These are phyloP conservation scores for Entomortierella chlamydospora DNA, from an alignment of 192 early-diverging fungal genomes.

Conservation along the genomic window DNA sequence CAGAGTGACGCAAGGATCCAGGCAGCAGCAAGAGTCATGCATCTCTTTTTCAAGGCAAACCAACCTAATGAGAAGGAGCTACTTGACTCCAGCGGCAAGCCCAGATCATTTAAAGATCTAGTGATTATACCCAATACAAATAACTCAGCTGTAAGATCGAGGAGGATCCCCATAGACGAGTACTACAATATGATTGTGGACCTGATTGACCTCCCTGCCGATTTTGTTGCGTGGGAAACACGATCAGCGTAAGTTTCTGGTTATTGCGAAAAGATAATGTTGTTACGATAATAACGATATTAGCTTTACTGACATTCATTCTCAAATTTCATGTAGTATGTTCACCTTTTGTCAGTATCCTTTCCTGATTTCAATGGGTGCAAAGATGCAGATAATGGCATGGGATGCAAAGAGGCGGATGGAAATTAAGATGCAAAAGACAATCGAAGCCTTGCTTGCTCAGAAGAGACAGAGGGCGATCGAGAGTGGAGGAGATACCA, in stretches of 20 bases:
- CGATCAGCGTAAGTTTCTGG: conserved; percentile 56
- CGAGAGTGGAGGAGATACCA: conserved; percentile 25
- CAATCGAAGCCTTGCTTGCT: conserved; percentile 35
- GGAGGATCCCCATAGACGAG: conserved; percentile 73
- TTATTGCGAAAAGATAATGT: too few relatives aligned
- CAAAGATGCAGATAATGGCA: conserved; percentile 83
- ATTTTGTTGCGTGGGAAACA: conserved; percentile 82
- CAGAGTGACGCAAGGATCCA: conserved; percentile 88
- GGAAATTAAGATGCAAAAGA: conserved; percentile 72
- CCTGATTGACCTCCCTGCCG: conserved; percentile 74
- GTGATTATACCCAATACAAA: conserved; percentile 21
- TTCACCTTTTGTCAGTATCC: conserved; percentile 91
- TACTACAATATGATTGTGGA: conserved; percentile 91
- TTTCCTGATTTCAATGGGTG: conserved; percentile 78
- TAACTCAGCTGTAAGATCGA: conserved; percentile 78
- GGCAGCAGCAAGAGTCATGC: conserved; percentile 90
- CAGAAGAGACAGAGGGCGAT: conserved; percentile 20
- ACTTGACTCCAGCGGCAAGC: conserved; percentile 18
- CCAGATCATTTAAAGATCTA: conserved; percentile 16
- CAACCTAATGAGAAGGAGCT: conserved; percentile 41
- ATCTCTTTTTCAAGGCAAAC: conserved; percentile 69
- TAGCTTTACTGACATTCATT: not conserved
- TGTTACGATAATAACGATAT: too few relatives aligned
- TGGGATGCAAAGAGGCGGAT: conserved; percentile 81
- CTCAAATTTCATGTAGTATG: conserved; percentile 48